phyloP scores from a whole-genome alignment of 2,329 filamentous ascomycete species.

The Xylaria sp. region DNA sequence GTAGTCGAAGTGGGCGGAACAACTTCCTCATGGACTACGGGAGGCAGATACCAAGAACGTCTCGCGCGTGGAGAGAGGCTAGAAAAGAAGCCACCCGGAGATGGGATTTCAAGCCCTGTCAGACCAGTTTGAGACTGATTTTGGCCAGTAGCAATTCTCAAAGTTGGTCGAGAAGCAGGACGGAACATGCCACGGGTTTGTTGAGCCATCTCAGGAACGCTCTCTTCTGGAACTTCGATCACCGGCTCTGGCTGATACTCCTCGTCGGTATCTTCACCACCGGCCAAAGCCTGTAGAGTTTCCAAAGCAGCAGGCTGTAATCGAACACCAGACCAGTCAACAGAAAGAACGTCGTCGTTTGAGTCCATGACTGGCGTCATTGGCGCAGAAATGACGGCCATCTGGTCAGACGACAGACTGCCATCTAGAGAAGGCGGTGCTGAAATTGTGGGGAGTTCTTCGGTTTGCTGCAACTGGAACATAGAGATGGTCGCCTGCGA shows the following conservation, averaged over 20 bases:
- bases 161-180: conserved; percentile 32
- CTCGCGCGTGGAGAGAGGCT: conserved; percentile 70
- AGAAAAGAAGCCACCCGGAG: conserved; percentile 86
- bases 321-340: conserved; percentile 66
- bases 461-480: conserved; percentile 57
- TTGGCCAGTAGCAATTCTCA: conserved; percentile 43
- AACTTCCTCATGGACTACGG: conserved; percentile 47
- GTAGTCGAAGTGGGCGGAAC: conserved; percentile 75
- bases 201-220: conserved; percentile 49
- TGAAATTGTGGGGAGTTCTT: conserved; percentile 66
- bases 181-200: conserved; percentile 48
- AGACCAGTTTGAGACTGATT: conserved; percentile 64
- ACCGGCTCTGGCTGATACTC: conserved; percentile 55
- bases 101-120: conserved; percentile 80
- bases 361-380: conserved; percentile 70
- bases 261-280: conserved; percentile 51
- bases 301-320: conserved; percentile 77
- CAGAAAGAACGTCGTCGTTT: conserved; percentile 48
- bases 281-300: conserved; percentile 69
- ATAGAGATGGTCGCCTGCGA: conserved; percentile 70
- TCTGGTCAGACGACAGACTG: conserved; percentile 80
- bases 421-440: conserved; percentile 86
- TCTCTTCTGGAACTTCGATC: conserved; percentile 45
- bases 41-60: conserved; percentile 71
- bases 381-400: conserved; percentile 76